Evolutionary conservation across 2,329 filamentous ascomycete genomes (phyloP).

Genomic region (Exophiala xenobiotica): DNA sequence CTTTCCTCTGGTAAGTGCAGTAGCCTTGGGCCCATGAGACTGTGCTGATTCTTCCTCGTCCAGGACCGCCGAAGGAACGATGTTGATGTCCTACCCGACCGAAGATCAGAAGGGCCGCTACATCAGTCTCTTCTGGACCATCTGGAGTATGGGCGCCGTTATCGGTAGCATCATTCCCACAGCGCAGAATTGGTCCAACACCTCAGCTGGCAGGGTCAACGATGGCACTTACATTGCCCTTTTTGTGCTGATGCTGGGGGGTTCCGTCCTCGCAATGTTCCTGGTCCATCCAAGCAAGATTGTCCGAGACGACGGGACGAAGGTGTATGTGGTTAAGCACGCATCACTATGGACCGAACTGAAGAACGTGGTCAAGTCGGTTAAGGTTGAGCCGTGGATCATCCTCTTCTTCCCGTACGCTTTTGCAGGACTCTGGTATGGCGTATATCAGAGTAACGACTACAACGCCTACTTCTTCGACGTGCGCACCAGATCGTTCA

Average conservation of each 20-base stretch:
- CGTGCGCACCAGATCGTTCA: slow-evolving; percentile 30
- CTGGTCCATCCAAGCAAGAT: slow-evolving; percentile 66
- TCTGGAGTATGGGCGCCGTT: slow-evolving; percentile 80
- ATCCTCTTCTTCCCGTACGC: slow-evolving; percentile 29
- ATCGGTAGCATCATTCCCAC: slow-evolving; percentile 58
- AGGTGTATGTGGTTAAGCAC: slow-evolving; percentile 33
- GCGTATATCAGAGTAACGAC: slow-evolving; percentile 31
- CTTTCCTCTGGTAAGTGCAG: slow-evolving; percentile 64
- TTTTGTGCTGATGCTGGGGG: slow-evolving; percentile 66
- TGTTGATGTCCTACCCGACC: slow-evolving; percentile 82
- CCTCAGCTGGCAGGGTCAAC: slow-evolving; percentile 27
- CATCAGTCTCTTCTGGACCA: slow-evolving; percentile 81
- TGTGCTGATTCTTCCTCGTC: too few species aligned
- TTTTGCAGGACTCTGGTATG: slow-evolving; percentile 30
- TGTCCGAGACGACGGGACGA: slow-evolving; percentile 67
- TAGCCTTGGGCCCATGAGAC: too few species aligned
- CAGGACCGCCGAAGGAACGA: slow-evolving; percentile 70
- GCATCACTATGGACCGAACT: slow-evolving; percentile 29
- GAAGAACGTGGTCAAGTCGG: slow-evolving; percentile 22
- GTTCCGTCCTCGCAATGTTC: slow-evolving; percentile 61
- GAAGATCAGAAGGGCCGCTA: slow-evolving; percentile 75
- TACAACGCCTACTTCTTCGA: slow-evolving; percentile 30
- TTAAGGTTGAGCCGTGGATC: slow-evolving; percentile 28
- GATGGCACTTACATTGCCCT: slow-evolving; percentile 74
- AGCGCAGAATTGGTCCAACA: slow-evolving; percentile 29